Evolutionary conservation across 805 yeast genomes (phyloP).

Genomic region (Metschnikowia baotianmanensis): DNA sequence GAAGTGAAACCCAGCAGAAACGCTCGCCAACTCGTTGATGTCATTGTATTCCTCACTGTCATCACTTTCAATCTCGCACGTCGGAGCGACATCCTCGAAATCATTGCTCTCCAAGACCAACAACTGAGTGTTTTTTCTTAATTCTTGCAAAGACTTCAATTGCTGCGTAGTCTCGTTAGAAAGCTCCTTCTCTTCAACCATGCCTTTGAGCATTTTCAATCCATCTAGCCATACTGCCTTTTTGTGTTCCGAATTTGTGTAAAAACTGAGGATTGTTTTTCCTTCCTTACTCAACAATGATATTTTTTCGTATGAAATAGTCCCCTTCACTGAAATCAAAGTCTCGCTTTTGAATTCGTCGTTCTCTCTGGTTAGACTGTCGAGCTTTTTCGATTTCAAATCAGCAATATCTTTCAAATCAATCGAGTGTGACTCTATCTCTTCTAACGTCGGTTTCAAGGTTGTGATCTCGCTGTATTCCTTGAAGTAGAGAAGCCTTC

Average conservation of each 20-base stretch:
- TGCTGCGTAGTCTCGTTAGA: constrained; percentile 39
- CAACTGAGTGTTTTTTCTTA: constrained; percentile 41
- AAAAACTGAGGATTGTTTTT: constrained; percentile 53
- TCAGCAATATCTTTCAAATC: constrained; percentile 50
- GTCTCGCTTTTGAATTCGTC: constrained; percentile 42
- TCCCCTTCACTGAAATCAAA: constrained; percentile 55
- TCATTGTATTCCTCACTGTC: constrained; percentile 30
- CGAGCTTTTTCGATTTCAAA: constrained; percentile 51
- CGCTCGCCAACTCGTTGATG: constrained; percentile 24
- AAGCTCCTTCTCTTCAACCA: constrained; percentile 30
- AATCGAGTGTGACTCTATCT: constrained; percentile 50
- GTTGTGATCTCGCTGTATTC: constrained; percentile 50
- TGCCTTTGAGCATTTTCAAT: constrained; percentile 46
- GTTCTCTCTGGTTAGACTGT: constrained; percentile 40
- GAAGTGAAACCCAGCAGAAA: constrained; percentile 27
- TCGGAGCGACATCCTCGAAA: constrained; percentile 18
- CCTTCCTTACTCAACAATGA: constrained; percentile 44
- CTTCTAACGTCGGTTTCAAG: constrained; percentile 55
- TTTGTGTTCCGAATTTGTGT: constrained; percentile 65
- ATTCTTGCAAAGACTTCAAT: constrained; percentile 31
- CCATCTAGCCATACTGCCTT: constrained; percentile 81
- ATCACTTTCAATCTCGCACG: constrained; percentile 18
- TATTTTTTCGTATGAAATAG: constrained; percentile 56
- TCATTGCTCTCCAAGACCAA: constrained; percentile 31
- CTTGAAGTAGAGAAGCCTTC: constrained; percentile 57